Base-by-base conservation (phyloP, 768 basidiomycete genomes). In the Clitopilus hobsonii region DNA sequence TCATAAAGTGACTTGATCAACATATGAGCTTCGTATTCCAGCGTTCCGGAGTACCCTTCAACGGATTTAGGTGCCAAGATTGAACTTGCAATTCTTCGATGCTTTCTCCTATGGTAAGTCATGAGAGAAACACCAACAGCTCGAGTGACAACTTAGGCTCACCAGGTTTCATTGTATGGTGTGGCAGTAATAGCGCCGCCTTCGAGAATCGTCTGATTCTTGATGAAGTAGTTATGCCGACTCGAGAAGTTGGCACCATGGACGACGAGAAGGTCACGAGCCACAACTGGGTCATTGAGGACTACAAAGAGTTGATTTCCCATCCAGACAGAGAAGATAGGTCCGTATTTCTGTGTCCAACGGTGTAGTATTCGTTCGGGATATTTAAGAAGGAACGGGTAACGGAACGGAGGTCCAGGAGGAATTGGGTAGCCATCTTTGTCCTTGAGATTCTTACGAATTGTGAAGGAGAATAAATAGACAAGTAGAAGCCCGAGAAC, bases 21-120 rank as follows among this genome's bases (percentile, higher is more conserved):
- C 20, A 72, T 69, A 16, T 64, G 61, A 16, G 74, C 69, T 61
- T 78, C 76, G 49, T 68, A 71, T 47, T 75, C 75, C 10, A 79
- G 65, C 0, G 69, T 63, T 10, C 63, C 20, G 5, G 65, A 61
- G 51, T 75, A 75, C 1, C 61, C 61, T 6, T 71, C 63, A 7
- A 78, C 65, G 0, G 76, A 71, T 6, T 65, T 64, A 14, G 64
- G 60, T 5, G 65, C 66, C 18, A 79, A 66, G 26, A 69, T 57
- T n/a, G 58, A 60, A 8, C 58, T 64, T 0, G 75, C 72, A 27
- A 79, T 69, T 8, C 68, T 68, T 18, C 77, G 72, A 49, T 79
- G 75, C 38, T 72, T 69, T 52, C 74, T 63, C 77, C 77, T 62
- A 51, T 66, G 22, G n/a, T 24, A 56, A 13, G 47, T 55, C 32